A percentile compares a stretch with the other conserved stretches of the same genome.
These are phyloP conservation scores for Stemphylium beticola DNA, from an alignment of 2,329 filamentous ascomycete genomes.

Conservation along the genomic window DNA sequence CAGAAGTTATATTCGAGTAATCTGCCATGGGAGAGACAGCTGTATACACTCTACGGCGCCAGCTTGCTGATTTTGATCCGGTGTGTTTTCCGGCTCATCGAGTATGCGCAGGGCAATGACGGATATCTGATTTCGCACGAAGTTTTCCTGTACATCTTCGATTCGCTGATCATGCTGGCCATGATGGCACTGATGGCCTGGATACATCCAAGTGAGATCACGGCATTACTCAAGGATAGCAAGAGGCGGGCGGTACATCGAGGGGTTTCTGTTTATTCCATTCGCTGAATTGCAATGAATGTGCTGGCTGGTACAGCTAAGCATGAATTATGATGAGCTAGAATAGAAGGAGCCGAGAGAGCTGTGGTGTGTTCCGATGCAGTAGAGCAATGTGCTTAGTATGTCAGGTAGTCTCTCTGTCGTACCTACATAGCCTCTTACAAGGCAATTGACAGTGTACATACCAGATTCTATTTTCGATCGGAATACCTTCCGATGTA, in stretches of 20 bases:
- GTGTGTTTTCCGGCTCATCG: conserved; percentile 56
- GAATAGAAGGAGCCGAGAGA: too few relatives aligned
- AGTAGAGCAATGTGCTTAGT: too few relatives aligned
- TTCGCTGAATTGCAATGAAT: not conserved
- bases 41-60: conserved; percentile 53
- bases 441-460: too few relatives aligned
- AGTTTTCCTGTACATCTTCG: conserved; percentile 55
- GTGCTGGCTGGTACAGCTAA: too few relatives aligned
- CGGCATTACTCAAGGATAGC: not conserved
- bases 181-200: conserved; percentile 42
- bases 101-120: conserved; percentile 55
- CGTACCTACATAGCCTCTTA: too few relatives aligned
- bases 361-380: too few relatives aligned
- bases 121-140: conserved; percentile 55
- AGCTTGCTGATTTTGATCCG: conserved; percentile 57
- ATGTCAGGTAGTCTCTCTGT: too few relatives aligned
- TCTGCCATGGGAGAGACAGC: conserved; percentile 42
- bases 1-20: not conserved
- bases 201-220: not conserved
- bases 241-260: conserved; percentile 1
- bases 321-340: too few relatives aligned
- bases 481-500: too few relatives aligned
- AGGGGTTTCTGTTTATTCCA: not conserved
- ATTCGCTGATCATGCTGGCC: conserved; percentile 52
- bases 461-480: too few relatives aligned